A percentile compares a stretch with the other conserved stretches of the same genome.
Evolutionary conservation across 2,329 filamentous ascomycete genomes (phyloP).

Genomic region (Blumeria hordei): DNA sequence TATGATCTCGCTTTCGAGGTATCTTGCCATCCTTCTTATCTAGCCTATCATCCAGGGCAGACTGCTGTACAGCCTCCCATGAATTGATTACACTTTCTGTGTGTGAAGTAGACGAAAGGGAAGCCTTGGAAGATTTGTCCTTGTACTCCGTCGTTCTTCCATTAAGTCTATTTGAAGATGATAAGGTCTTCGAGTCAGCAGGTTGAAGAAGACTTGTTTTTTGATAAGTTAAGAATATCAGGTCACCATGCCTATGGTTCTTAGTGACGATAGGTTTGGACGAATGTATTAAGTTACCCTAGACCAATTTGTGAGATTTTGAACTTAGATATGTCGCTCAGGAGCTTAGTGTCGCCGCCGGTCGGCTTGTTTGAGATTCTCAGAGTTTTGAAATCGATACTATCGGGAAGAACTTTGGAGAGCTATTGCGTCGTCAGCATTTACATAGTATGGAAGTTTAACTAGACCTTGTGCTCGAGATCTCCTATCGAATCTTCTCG

Average conservation of each 20-base stretch:
- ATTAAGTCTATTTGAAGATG: conserved; percentile 45
- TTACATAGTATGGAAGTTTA: not conserved
- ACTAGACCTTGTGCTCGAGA: conserved; percentile 26
- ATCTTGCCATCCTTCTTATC: conserved; percentile 87
- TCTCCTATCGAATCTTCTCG: conserved; percentile 46
- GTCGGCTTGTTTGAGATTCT: conserved; percentile 36
- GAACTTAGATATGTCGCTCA: conserved; percentile 32
- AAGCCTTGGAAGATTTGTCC: conserved; percentile 40
- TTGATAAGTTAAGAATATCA: conserved; percentile 68
- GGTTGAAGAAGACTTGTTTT: conserved; percentile 22
- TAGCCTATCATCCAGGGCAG: conserved; percentile 60
- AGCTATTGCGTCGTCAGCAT: conserved; percentile 20
- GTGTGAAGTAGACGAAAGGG: conserved; percentile 28
- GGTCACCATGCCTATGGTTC: conserved; percentile 51
- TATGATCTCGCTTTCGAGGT: conserved; percentile 41
- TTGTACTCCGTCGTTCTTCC: conserved; percentile 47
- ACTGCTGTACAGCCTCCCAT: conserved; percentile 83
- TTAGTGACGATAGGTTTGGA: not conserved
- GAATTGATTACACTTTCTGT: conserved; percentile 52
- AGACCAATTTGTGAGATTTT: conserved; percentile 34
- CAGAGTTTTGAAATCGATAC: conserved; percentile 34
- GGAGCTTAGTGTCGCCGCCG: conserved; percentile 30
- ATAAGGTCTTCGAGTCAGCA: conserved; percentile 12
- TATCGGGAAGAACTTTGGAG: conserved; percentile 31
- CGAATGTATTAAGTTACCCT: conserved; percentile 19